These are phyloP conservation scores for Ogataea polymorpha DNA, from an alignment of 805 yeast genomes.

Conservation along the genomic window DNA sequence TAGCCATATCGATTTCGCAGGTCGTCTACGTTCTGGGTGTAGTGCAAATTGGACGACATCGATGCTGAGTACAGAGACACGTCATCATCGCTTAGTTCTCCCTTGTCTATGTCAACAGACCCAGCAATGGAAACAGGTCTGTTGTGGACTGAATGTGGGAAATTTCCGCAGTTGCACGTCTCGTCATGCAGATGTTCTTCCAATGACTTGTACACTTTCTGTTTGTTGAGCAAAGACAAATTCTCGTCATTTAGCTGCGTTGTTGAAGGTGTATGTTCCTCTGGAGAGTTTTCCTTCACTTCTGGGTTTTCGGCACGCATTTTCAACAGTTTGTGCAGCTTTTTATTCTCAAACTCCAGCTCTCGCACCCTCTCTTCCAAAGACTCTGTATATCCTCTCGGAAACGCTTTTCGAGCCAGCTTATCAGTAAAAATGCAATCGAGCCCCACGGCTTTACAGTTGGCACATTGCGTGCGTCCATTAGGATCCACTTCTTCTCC, in stretches of 20 bases:
- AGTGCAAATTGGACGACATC: conserved; percentile 16
- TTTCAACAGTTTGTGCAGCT: conserved; percentile 60
- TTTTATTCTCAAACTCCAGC: conserved; percentile 75
- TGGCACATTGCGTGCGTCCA: conserved; percentile 72
- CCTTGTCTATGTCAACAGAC: conserved; percentile 46
- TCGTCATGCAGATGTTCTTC: conserved; percentile 43
- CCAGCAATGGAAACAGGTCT: conserved; percentile 67
- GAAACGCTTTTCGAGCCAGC: conserved; percentile 81
- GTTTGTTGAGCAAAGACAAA: conserved; percentile 28
- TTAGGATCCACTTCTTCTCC: conserved; percentile 36
- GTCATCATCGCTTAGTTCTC: conserved; percentile 50
- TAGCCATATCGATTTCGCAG: conserved; percentile 26
- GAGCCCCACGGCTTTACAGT: conserved; percentile 79
- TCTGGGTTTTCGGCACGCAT: conserved; percentile 36
- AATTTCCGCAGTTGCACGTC: conserved; percentile 54
- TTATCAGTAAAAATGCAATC: conserved; percentile 88
- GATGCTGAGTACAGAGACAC: conserved; percentile 29
- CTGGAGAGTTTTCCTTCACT: neutral
- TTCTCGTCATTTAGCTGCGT: conserved; percentile 29
- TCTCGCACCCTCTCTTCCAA: conserved; percentile 86
- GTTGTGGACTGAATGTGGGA: conserved; percentile 55
- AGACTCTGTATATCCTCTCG: conserved; percentile 89
- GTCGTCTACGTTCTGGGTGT: conserved; percentile 23
- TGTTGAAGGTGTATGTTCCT: neutral
- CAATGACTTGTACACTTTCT: conserved; percentile 24